phyloP scores from a whole-genome alignment of 352 stramenopile species.

The Phytophthora hibernalis region DNA sequence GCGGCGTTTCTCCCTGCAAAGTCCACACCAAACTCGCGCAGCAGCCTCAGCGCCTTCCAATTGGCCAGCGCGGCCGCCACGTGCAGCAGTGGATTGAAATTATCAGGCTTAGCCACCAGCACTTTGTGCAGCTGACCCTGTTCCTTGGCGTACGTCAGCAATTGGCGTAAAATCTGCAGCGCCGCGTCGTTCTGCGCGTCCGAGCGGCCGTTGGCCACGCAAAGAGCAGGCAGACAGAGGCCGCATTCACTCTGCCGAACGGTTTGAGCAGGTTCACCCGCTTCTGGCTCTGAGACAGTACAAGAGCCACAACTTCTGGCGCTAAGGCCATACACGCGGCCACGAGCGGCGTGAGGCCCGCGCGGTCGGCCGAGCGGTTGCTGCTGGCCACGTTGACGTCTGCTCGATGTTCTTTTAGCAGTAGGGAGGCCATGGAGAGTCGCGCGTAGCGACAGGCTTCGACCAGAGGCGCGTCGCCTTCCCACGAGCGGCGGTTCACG shows the following conservation, averaged over 20 bases:
- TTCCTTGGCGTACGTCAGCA: constrained; percentile 50
- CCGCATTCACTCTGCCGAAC: constrained; percentile 53
- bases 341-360: constrained; percentile 53
- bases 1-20: constrained; percentile 34
- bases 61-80: constrained; percentile 59
- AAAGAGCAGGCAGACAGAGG: constrained; percentile 56
- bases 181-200: constrained; percentile 50
- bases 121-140: constrained; percentile 40
- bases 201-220: constrained; percentile 61
- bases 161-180: constrained; percentile 43
- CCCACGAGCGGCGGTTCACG: constrained; percentile 45
- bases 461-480: constrained; percentile 56
- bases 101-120: constrained; percentile 46
- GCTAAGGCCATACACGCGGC: constrained; percentile 68
- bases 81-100: constrained; percentile 59
- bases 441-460: constrained; percentile 68
- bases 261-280: constrained; percentile 42
- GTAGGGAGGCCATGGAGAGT: constrained; percentile 40
- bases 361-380: constrained; percentile 49
- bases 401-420: constrained; percentile 39
- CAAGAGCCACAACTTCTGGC: constrained; percentile 39
- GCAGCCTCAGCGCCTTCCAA: constrained; percentile 48
- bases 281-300: constrained; percentile 34
- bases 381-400: constrained; percentile 46
- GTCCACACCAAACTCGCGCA: constrained; percentile 45